These are phyloP conservation scores for Trichoderma orchidacearum DNA, from an alignment of 495 filamentous ascomycete genomes.

Conservation along the genomic window DNA sequence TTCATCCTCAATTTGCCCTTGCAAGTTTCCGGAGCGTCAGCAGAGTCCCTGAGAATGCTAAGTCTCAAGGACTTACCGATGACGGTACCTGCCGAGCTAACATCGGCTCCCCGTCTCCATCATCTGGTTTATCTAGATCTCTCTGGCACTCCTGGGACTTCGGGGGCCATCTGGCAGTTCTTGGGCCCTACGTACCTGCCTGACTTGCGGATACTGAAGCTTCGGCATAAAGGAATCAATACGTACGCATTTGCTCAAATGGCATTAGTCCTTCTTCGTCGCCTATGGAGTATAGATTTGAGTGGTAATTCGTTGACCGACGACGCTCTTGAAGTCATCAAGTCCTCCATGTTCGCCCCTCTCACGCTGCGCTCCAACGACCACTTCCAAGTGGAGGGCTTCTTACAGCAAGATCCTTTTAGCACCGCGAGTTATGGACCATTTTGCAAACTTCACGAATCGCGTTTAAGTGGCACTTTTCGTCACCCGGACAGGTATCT, in stretches of 20 bases:
- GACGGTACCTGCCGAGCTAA: constrained; percentile 16
- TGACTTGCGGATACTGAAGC: constrained; percentile 26
- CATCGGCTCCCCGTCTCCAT: constrained; percentile 13
- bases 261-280: constrained; percentile 13
- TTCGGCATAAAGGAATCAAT: constrained; percentile 20
- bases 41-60: no score
- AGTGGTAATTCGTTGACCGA: constrained; percentile 27
- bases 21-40: constrained; percentile 6
- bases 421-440: constrained; percentile 11
- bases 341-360: constrained; percentile 11
- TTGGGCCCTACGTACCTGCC: constrained; percentile 17
- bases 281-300: constrained; percentile 33
- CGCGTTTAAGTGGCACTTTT: constrained; percentile 12
- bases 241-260: constrained; percentile 14
- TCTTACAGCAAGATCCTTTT: not conserved
- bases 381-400: constrained; percentile 21
- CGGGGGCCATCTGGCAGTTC: constrained; percentile 14
- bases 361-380: constrained; percentile 8
- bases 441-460: constrained; percentile 24
- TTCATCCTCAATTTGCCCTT: constrained; percentile 2
- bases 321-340: constrained; percentile 12
- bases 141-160: constrained; percentile 16
- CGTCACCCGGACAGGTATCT: not conserved
- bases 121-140: constrained; percentile 30
- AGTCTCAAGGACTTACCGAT: constrained; percentile 18